These are phyloP conservation scores for Helicocarpus griseus DNA, from an alignment of 2,329 filamentous ascomycete species.

Conservation along the genomic window DNA sequence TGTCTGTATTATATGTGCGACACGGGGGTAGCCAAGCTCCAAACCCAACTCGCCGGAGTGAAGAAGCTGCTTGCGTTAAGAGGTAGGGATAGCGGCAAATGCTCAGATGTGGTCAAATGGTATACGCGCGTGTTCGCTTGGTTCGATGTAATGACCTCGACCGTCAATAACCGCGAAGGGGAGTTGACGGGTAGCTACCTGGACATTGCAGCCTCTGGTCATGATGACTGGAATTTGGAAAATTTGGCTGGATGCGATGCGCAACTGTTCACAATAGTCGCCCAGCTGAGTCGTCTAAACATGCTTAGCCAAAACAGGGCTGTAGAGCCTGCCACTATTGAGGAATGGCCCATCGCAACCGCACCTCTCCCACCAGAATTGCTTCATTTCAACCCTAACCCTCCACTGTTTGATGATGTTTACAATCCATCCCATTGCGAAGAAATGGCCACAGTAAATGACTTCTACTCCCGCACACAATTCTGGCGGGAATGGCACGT, in stretches of 20 bases:
- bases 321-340: constrained; percentile 18
- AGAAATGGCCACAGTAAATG: too few species aligned
- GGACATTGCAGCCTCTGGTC: constrained; percentile 54
- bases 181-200: constrained; percentile 59
- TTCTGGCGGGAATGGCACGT: constrained; percentile 74
- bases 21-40: constrained; percentile 84
- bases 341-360: constrained; percentile 18
- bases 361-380: constrained; percentile 26
- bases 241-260: constrained; percentile 83
- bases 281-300: constrained; percentile 74
- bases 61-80: constrained; percentile 79
- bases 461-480: constrained; percentile 47
- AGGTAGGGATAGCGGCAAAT: constrained; percentile 48
- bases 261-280: constrained; percentile 75
- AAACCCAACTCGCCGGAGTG: constrained; percentile 85
- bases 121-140: constrained; percentile 90
- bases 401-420: constrained; percentile 33
- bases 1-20: constrained; percentile 92
- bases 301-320: constrained; percentile 62
- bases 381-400: constrained; percentile 20
- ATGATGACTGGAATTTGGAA: constrained; percentile 65
- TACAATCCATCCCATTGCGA: not conserved
- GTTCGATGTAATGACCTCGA: constrained; percentile 86
- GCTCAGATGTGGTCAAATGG: constrained; percentile 63
- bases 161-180: constrained; percentile 82